A percentile compares a stretch with the other conserved stretches of the same genome.
Evolutionary conservation across 192 early-diverging fungal species (phyloP).

Genomic region (Podila epicladia): DNA sequence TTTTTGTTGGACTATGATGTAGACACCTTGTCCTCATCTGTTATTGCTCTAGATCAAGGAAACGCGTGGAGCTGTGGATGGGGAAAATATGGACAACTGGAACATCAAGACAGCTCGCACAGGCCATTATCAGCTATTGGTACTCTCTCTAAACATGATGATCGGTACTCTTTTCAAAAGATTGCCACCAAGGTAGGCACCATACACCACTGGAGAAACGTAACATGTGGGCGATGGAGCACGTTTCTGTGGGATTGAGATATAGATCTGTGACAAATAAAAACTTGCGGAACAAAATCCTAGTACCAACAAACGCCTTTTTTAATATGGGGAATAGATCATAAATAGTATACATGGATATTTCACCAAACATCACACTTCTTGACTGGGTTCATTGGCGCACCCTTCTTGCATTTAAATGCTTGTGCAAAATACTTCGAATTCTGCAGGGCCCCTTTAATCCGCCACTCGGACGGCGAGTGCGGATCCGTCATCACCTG

Average conservation of each 20-base stretch:
- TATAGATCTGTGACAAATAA: too few relatives aligned
- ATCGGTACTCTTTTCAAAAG: conserved; percentile 10
- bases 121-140: background rate
- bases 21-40: background rate
- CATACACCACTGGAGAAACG: background rate
- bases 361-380: too few relatives aligned
- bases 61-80: conserved; percentile 43
- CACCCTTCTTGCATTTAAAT: too few relatives aligned
- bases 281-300: too few relatives aligned
- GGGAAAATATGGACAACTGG: conserved; percentile 42
- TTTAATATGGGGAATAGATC: too few relatives aligned
- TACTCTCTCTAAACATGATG: background rate
- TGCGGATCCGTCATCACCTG: conserved; percentile 59
- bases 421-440: too few relatives aligned
- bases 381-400: too few relatives aligned
- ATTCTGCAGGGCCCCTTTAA: conserved; percentile 64
- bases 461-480: conserved; percentile 65
- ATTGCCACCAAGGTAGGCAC: background rate
- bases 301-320: too few relatives aligned
- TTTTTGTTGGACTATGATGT: background rate
- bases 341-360: too few relatives aligned
- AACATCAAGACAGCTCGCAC: background rate
- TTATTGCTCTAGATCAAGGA: conserved; percentile 17
- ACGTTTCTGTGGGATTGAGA: conserved; percentile 12
- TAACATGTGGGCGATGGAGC: conserved; percentile 20